A percentile compares a stretch with the other conserved stretches of the same genome.
These are phyloP conservation scores for Mallotus repandus DNA, from an alignment of 441 rosid genomes.

Conservation along the genomic window DNA sequence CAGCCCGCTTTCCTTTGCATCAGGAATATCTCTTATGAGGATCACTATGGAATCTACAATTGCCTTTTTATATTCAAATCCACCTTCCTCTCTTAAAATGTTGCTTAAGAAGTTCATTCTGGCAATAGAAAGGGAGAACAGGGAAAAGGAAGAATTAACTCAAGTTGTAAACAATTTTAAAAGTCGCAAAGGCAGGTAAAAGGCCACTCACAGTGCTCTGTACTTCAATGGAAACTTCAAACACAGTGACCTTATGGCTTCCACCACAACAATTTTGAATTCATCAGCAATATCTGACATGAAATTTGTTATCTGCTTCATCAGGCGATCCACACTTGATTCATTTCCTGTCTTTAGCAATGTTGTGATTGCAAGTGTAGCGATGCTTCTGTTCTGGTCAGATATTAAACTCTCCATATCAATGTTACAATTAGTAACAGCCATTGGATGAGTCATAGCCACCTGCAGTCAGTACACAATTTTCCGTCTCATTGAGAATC, in stretches of 20 bases:
- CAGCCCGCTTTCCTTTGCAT: constrained; percentile 92
- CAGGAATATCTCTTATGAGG: constrained; percentile 92
- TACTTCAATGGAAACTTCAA: constrained; percentile 93
- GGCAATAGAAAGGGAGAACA: constrained; percentile 31
- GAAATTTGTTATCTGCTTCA: constrained; percentile 97
- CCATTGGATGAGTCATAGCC: constrained; percentile 99
- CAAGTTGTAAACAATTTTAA: not conserved
- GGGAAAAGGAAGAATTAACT: constrained; percentile 8
- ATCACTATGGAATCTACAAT: constrained; percentile 93
- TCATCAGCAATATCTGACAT: constrained; percentile 99
- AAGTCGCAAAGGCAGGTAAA: constrained; percentile 6
- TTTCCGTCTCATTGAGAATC: constrained; percentile 4
- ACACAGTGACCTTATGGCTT: constrained; percentile 91
- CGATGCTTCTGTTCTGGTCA: constrained; percentile 97
- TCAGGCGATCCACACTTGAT: constrained; percentile 90
- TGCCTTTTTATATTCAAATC: constrained; percentile 94
- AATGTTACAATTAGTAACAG: constrained; percentile 96
- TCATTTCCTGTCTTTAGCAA: constrained; percentile 97
- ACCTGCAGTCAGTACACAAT: constrained; percentile 52
- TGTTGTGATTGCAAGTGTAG: constrained; percentile 96
- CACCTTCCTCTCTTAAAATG: constrained; percentile 97
- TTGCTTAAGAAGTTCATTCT: constrained; percentile 99
- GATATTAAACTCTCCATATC: constrained; percentile 99
- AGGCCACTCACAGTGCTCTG: constrained; percentile 71
- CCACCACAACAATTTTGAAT: constrained; percentile 97